phyloP scores from a whole-genome alignment of 2,329 filamentous ascomycete genomes.

The Pyricularia sp. region DNA sequence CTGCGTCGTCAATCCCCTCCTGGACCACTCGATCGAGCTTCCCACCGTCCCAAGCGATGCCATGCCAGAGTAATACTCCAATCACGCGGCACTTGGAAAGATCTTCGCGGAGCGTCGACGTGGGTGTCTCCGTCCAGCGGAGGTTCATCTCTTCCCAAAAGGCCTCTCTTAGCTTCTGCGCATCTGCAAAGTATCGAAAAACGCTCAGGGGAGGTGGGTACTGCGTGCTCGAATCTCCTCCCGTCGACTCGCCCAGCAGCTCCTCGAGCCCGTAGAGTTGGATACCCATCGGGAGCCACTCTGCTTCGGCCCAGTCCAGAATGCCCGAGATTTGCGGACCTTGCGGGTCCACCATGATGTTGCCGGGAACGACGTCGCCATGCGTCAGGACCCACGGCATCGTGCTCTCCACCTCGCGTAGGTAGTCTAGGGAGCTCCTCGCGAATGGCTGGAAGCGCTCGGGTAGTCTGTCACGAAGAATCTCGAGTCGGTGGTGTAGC shows the following conservation, averaged over 20 bases:
- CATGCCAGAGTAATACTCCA: constrained; percentile 53
- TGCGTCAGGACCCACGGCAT: constrained; percentile 46
- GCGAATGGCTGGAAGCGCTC: constrained; percentile 20
- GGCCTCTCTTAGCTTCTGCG: constrained; percentile 27
- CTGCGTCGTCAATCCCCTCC: constrained; percentile 36
- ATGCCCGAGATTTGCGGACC: constrained; percentile 33
- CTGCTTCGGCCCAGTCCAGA: constrained; percentile 57
- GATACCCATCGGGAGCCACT: constrained; percentile 49
- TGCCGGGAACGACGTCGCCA: constrained; percentile 48
- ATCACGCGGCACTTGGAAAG: constrained; percentile 24
- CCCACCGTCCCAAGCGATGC: constrained; percentile 54
- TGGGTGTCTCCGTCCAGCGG: not conserved
- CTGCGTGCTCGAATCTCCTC: not conserved
- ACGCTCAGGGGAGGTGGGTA: constrained; percentile 15
- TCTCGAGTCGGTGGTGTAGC: constrained; percentile 27
- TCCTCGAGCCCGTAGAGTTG: constrained; percentile 53
- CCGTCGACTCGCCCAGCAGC: constrained; percentile 34
- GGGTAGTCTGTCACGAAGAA: constrained; percentile 26
- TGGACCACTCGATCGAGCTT: constrained; percentile 47
- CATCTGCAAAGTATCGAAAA: constrained; percentile 35
- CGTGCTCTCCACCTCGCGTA: constrained; percentile 11
- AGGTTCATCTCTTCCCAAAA: constrained; percentile 39
- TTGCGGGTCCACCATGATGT: constrained; percentile 36
- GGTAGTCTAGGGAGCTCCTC: constrained; percentile 14
- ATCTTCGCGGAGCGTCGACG: constrained; percentile 23